Conservation (phyloP, 805 yeast genomes). For the Naumovozyma baii region DNA sequence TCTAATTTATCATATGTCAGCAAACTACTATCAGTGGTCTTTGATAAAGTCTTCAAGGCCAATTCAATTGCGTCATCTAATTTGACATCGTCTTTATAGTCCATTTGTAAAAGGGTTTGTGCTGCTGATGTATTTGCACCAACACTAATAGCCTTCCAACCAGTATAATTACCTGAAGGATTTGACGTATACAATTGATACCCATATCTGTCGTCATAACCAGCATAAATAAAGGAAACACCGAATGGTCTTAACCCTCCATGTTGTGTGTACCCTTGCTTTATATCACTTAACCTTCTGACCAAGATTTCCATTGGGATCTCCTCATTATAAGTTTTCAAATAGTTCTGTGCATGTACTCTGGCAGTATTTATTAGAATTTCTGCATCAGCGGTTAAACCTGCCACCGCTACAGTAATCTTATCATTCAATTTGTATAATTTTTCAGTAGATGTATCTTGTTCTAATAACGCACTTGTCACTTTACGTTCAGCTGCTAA, state of each 20-base stretch:
- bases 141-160: conserved; percentile 96
- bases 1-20: conserved; percentile 86
- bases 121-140: conserved; percentile 97
- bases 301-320: conserved; percentile 91
- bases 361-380: conserved; percentile 85
- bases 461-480: conserved; percentile 84
- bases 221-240: conserved; percentile 92
- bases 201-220: conserved; percentile 80
- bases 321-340: conserved; percentile 81
- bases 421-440: conserved; percentile 76
- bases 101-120: conserved; percentile 90
- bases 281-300: conserved; percentile 79
- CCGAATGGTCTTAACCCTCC: conserved; percentile 99
- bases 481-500: conserved; percentile 95
- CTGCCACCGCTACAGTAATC: conserved; percentile 91
- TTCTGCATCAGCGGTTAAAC: conserved; percentile 94
- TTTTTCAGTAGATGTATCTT: conserved; percentile 88
- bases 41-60: conserved; percentile 83
- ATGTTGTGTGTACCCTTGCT: conserved; percentile 97
- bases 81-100: conserved; percentile 72
- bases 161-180: conserved; percentile 95
- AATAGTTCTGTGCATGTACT: conserved; percentile 69
- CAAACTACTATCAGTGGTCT: conserved; percentile 85
- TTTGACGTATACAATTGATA: conserved; percentile 91
- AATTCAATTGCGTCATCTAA: conserved; percentile 72